Percentiles rank a stretch among this genome's conserved stretches.
Evolutionary conservation across 805 yeast genomes (phyloP).

Genomic region (Suhomyces tanzawaensis): DNA sequence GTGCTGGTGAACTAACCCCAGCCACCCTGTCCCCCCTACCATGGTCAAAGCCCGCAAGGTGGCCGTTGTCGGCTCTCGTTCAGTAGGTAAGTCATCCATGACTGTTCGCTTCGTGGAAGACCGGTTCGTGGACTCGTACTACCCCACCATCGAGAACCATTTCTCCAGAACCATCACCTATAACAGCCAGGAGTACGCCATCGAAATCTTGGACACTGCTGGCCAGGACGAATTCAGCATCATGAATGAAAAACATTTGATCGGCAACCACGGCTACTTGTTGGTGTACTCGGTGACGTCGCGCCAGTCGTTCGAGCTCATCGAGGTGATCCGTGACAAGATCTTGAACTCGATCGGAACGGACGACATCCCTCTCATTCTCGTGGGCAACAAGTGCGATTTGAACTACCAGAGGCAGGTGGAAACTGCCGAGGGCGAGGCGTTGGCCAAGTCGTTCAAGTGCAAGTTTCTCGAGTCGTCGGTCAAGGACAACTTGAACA

Average conservation of each 20-base stretch:
- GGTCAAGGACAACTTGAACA: constrained; percentile 46
- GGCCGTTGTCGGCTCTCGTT: constrained; percentile 83
- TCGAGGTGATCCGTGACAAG: constrained; percentile 78
- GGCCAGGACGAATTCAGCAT: constrained; percentile 90
- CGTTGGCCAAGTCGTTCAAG: constrained; percentile 42
- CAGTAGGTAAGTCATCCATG: constrained; percentile 85
- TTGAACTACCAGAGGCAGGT: constrained; percentile 62
- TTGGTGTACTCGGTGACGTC: constrained; percentile 81
- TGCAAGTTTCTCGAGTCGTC: constrained; percentile 49
- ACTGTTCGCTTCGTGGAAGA: constrained; percentile 84
- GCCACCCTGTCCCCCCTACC: not conserved
- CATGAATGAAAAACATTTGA: constrained; percentile 72
- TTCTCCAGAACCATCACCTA: constrained; percentile 67
- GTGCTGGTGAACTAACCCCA: not conserved
- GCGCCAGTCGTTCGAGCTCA: constrained; percentile 70
- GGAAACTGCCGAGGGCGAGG: constrained; percentile 37
- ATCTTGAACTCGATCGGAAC: constrained; percentile 64
- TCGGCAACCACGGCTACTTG: constrained; percentile 81
- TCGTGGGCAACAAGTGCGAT: constrained; percentile 70
- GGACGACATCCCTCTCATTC: constrained; percentile 47
- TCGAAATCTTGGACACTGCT: constrained; percentile 88
- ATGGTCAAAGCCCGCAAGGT: constrained; percentile 64
- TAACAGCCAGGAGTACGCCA: constrained; percentile 71
- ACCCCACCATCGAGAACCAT: constrained; percentile 88
- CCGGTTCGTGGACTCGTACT: constrained; percentile 83